Base-by-base conservation (phyloP, 2,329 filamentous ascomycete species). In the Lecanicillium sp. region DNA sequence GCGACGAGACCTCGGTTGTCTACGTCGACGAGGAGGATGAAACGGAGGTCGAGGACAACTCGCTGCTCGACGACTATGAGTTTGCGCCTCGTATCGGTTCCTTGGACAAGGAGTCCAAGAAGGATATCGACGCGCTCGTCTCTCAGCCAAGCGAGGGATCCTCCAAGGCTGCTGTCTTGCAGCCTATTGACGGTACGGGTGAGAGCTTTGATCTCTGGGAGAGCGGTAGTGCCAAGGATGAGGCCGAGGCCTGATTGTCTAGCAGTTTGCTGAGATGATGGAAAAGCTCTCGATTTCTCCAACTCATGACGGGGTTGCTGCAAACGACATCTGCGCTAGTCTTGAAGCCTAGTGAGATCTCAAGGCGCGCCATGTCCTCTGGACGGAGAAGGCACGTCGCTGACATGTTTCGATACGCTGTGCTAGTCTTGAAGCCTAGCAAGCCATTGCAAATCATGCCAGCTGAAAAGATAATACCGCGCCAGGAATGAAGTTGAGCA, bases 131-230 rank as follows among this genome's bases (percentile, higher is more conserved):
- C 27, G 47, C 45, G 18, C 56, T 68, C 38, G 64, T 64, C 51
- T 45, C 48, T 38, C 60, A 58, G 48, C 53, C 49, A 13, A 52
- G 59, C 14, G 56, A 60, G 22, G 51, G 57, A 1, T 58, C 63
- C 5, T 57, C 62, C 18, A 60, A 64, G 37, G 70, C 71, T 3
- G 64, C 69, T 2, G 51, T 73, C 3, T 57, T 80, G 12, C 57
- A 71, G 39, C 70, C 73, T 1, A 65, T 80, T 5, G 73, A 80
- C 38, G 76, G 72, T 33, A 71, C 73, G 0, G 74, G 70, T 29
- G 73, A 78, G 48, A 69, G 60, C 53, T 77, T 85, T 50, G 78
- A 83, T 49, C 67, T 85, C 13, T 85, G 80, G 80, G 81, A 85
- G 58, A 84, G 79, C 52, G 71, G 68, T 18, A 83, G 78, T 56